Evolutionary conservation across 495 filamentous ascomycete species (phyloP), one percentile per base, ranked within the genome.

Genomic region (Parachaetomium inaequale): DNA sequence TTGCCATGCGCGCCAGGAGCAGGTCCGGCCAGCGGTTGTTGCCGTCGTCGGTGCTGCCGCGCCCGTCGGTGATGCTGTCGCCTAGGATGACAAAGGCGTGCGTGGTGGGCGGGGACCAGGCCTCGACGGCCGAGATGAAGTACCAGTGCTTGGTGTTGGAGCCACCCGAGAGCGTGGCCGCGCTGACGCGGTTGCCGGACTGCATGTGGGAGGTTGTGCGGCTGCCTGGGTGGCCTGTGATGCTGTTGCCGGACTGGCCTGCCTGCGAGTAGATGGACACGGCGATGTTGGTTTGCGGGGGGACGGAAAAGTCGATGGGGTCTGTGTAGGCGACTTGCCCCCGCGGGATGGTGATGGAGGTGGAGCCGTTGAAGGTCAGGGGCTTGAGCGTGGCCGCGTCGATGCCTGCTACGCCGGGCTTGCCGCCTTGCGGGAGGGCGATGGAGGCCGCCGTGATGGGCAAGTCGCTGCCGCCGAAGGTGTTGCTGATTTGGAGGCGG

Each of bases 31-130:
- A 88, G 7, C 86, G 83, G 63, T 88, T 82, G 63, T 92, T 88
- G 14, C 67, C 71, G 66, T 92, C 83, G 28, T 84, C 84, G 38
- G 75, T 81, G 70, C 84, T 87, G 31, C 84, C 83, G 2, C 85
- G 78, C 0, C 88, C 88, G 65, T 91, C 88, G 6, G 88, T 90
- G 65, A 92, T 90, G 64, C 85, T 88, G 68, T 92, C 88, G 5
- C 88, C 87, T 6, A 92, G 76, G 29, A 92, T 83, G 3, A 80
- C 78, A 36, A 89, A 80, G 10, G 79, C 78, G 12, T 70, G 65
- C 6, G 74, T 70, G 29, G 76, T 53, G 8, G 67, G 64, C 0
- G 83, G 78, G 3, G 75, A 71, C 71, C 78, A 82, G 7, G 79
- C 87, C 68, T 90, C 87, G 26, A 90, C 74, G 1, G 76, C 81